These are phyloP conservation scores for Platanthera guangdongensis DNA, from an alignment of 106 monocot genomes.

Conservation along the genomic window DNA sequence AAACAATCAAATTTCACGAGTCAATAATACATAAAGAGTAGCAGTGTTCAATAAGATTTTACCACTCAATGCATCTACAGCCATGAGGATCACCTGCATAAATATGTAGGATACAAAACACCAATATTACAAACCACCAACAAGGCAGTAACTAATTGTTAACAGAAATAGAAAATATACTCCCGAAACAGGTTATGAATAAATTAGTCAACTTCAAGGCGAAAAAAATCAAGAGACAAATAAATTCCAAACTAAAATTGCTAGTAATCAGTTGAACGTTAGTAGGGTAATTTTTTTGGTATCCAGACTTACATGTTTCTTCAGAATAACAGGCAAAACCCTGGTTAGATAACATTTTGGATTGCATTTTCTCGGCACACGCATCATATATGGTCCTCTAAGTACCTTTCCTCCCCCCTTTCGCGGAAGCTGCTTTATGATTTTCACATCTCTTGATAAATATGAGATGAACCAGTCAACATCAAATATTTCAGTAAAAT, in stretches of 20 bases:
- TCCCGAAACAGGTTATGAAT: background rate
- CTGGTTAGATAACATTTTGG: conserved; percentile 71
- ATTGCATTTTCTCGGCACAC: conserved; percentile 87
- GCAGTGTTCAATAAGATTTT: no score
- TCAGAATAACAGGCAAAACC: conserved; percentile 77
- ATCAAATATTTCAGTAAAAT: conserved; percentile 85
- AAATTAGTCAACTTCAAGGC: background rate
- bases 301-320: conserved; percentile 55
- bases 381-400: conserved; percentile 60
- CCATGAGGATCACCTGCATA: no score
- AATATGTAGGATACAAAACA: no score
- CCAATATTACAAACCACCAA: no score
- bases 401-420: conserved; percentile 45
- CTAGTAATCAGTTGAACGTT: background rate
- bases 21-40: no score
- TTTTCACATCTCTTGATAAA: conserved; percentile 76
- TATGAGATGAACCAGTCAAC: conserved; percentile 79
- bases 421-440: conserved; percentile 67
- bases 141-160: no score
- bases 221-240: background rate
- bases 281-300: background rate
- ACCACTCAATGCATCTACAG: no score
- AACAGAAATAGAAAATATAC: no score
- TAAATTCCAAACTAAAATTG: background rate
- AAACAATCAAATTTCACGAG: no score